Conservation (phyloP, 2,329 filamentous ascomycete genomes). For the Trematosphaeria pertusa region DNA sequence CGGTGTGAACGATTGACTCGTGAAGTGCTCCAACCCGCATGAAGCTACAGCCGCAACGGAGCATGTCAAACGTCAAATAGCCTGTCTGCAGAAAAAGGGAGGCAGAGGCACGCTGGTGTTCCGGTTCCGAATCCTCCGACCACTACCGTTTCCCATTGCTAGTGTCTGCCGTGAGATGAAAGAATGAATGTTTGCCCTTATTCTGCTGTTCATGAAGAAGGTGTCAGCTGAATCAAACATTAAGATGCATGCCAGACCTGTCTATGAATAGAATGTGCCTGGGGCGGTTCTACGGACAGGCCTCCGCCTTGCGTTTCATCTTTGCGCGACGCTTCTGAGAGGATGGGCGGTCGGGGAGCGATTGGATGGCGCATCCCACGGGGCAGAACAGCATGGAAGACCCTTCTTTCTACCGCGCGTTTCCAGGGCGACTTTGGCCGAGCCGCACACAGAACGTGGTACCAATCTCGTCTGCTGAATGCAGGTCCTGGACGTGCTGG, state of each 20-base stretch:
- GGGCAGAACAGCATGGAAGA: not conserved
- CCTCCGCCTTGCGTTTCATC: conserved; percentile 19
- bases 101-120: not conserved
- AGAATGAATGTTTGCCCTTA: too few species aligned
- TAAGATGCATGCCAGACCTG: not conserved
- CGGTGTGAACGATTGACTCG: too few species aligned
- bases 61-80: conserved; percentile 1
- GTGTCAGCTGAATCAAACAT: not conserved
- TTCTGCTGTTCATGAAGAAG: too few species aligned
- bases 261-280: conserved; percentile 12
- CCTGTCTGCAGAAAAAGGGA: not conserved
- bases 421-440: conserved; percentile 3
- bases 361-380: conserved; percentile 12
- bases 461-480: not conserved
- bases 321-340: conserved; percentile 14
- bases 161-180: too few species aligned
- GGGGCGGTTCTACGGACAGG: conserved; percentile 8
- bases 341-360: conserved; percentile 5
- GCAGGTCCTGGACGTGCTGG: not conserved
- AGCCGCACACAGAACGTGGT: not conserved
- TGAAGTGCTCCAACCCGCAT: too few species aligned
- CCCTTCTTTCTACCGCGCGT: conserved; percentile 14
- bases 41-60: not conserved
- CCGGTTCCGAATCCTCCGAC: not conserved
- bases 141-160: not conserved